Percentiles rank a stretch among this genome's conserved stretches.
Evolutionary conservation across 2,329 filamentous ascomycete species (phyloP).

Genomic region (Penicillium freii): DNA sequence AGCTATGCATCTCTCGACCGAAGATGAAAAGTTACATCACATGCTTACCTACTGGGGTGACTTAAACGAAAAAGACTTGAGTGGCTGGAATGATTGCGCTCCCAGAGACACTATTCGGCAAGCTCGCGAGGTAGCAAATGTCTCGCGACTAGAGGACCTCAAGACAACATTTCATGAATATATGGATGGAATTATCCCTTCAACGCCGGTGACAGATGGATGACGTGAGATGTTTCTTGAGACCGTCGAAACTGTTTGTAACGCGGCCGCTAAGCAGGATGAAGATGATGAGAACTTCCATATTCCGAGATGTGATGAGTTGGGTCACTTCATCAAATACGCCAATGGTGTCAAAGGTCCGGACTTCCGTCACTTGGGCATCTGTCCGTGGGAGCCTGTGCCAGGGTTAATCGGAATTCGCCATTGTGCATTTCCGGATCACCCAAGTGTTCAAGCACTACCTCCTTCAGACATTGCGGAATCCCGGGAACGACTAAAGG

Average conservation of each 20-base stretch:
- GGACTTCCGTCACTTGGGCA: not conserved
- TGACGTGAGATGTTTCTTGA: not conserved
- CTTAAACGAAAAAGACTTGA: no score
- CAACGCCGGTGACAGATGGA: not conserved
- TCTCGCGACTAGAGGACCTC: not conserved
- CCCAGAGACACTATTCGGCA: no score
- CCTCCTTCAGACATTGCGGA: not conserved
- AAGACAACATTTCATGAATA: not conserved
- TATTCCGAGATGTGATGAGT: not conserved
- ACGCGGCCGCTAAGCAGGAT: not conserved
- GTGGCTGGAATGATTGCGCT: no score
- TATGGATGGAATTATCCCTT: no score
- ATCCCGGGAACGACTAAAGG: not conserved
- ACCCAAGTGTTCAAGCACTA: not conserved
- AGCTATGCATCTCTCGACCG: no score
- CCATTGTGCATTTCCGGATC: not conserved
- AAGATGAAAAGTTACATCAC: no score
- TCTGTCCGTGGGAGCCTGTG: not conserved
- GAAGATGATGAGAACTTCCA: not conserved
- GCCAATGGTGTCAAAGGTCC: not conserved
- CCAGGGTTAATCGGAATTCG: no score
- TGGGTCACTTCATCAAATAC: not conserved
- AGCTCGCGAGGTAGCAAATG: not conserved
- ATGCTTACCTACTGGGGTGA: no score
- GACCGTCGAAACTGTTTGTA: not conserved